Evolutionary conservation across 108 stramenopile genomes (phyloP).

Genomic region (Cylindrotheca fusiformis): DNA sequence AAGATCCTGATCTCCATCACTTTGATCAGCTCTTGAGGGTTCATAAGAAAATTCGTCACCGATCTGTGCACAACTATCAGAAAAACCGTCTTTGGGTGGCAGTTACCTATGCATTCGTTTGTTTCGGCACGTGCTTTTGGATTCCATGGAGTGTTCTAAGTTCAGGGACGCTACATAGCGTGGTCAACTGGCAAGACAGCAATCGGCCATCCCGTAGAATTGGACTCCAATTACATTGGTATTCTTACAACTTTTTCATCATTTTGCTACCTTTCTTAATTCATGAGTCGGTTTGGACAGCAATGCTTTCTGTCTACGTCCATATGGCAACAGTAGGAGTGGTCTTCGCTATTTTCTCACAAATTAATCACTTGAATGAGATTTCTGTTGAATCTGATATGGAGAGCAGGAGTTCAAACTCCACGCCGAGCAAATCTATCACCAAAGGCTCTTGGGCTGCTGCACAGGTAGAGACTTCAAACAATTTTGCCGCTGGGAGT

Average conservation of each 20-base stretch:
- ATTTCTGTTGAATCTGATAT: slow-evolving; percentile 33
- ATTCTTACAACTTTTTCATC: slow-evolving; percentile 35
- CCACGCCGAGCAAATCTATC: neutral
- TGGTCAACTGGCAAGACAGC: slow-evolving; percentile 40
- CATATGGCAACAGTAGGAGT: slow-evolving; percentile 47
- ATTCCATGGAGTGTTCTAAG: slow-evolving; percentile 49
- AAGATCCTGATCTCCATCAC: slow-evolving; percentile 73
- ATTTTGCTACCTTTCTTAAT: slow-evolving; percentile 37
- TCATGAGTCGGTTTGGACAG: slow-evolving; percentile 19
- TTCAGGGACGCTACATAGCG: slow-evolving; percentile 32
- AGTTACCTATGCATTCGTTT: slow-evolving; percentile 45
- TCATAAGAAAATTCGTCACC: slow-evolving; percentile 31
- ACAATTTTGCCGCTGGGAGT: slow-evolving; percentile 52
- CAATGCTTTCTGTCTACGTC: slow-evolving; percentile 18
- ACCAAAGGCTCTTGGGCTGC: slow-evolving; percentile 46
- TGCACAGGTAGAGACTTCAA: slow-evolving; percentile 59
- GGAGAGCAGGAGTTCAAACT: slow-evolving; percentile 1
- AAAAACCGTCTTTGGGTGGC: slow-evolving; percentile 35
- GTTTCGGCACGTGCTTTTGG: slow-evolving; percentile 48
- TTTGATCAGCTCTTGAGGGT: slow-evolving; percentile 42
- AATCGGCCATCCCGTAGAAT: slow-evolving; percentile 24
- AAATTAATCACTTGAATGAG: slow-evolving; percentile 64
- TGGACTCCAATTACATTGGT: slow-evolving; percentile 32
- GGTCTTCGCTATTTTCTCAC: slow-evolving; percentile 64
- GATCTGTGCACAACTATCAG: slow-evolving; percentile 28